phyloP scores from a whole-genome alignment of 345 rosid species.

The Chamaenerion angustifolium region DNA sequence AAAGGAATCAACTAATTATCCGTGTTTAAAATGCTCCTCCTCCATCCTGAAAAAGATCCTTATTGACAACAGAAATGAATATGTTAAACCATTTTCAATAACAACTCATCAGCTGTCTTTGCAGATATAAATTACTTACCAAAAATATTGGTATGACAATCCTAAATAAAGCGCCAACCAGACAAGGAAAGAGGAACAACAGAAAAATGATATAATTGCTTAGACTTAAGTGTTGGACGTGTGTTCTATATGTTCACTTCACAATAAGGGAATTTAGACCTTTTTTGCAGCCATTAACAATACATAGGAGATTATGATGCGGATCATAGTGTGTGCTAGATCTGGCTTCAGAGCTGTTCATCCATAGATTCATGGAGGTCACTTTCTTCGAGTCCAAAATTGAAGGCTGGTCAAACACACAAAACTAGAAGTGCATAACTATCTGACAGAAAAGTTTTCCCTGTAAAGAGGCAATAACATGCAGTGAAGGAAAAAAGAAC shows the following conservation, averaged over 20 bases:
- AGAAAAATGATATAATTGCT: no score
- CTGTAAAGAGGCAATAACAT: neutral
- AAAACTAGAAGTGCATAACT: constrained; percentile 2
- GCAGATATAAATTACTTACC: no score
- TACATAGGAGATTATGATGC: constrained; percentile 71
- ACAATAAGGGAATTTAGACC: constrained; percentile 21
- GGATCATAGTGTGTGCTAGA: constrained; percentile 89
- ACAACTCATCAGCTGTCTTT: no score
- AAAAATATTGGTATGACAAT: no score
- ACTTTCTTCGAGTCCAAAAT: constrained; percentile 40
- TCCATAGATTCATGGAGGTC: constrained; percentile 80
- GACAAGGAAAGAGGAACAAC: no score
- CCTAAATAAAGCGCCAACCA: no score
- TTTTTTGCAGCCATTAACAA: constrained; percentile 68
- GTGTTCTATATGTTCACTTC: neutral
- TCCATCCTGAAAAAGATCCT: no score
- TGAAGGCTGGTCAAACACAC: constrained; percentile 39
- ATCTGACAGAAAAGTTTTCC: neutral
- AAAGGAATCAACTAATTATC: no score
- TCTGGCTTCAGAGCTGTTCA: constrained; percentile 64
- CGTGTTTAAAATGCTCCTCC: no score
- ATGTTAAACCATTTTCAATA: no score
- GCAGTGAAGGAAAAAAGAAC: neutral
- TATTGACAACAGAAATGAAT: no score
- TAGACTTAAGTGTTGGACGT: neutral